Conservation (phyloP, 2,329 filamentous ascomycete species). For the Cladobotryum mycophilum region DNA sequence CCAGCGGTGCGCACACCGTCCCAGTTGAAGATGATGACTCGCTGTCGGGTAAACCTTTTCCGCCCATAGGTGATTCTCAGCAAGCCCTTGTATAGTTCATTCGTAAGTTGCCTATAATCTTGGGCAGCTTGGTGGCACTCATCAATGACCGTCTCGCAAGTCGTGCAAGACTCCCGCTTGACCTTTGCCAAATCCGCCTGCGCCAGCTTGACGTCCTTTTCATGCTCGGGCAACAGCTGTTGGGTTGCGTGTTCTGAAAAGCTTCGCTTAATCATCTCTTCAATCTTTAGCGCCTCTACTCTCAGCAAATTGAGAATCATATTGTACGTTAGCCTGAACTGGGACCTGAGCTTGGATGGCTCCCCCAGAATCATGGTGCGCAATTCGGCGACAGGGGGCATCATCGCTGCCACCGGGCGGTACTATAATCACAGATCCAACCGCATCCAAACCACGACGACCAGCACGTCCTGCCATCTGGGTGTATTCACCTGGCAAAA, state of each 20-base stretch:
- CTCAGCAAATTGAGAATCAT: conserved; percentile 96
- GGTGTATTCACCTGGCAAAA: conserved; percentile 92
- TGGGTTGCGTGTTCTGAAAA: conserved; percentile 98
- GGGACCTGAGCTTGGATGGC: conserved; percentile 88
- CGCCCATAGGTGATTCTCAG: conserved; percentile 76
- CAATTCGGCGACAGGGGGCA: conserved; percentile 75
- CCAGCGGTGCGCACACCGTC: conserved; percentile 79
- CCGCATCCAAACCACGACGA: conserved; percentile 82
- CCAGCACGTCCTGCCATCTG: conserved; percentile 97
- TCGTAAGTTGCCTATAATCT: conserved; percentile 71
- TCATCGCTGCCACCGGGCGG: conserved; percentile 73
- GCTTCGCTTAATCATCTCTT: conserved; percentile 99
- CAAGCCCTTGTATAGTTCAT: conserved; percentile 70
- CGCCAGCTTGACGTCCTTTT: conserved; percentile 86
- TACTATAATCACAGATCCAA: conserved; percentile 92
- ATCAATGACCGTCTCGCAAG: conserved; percentile 76
- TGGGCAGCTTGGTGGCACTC: conserved; percentile 76
- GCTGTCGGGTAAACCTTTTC: conserved; percentile 67
- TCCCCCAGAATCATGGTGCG: conserved; percentile 94
- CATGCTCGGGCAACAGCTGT: conserved; percentile 86
- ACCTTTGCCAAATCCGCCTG: conserved; percentile 89
- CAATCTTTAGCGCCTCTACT: conserved; percentile 94
- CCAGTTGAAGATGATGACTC: conserved; percentile 78
- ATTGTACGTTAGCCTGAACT: conserved; percentile 97
- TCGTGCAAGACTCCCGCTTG: conserved; percentile 74